Evolutionary conservation across 148 eudicot genomes (phyloP), one percentile per base, ranked within the genome.

Genomic region (Amaranthus hypochondriacus): DNA sequence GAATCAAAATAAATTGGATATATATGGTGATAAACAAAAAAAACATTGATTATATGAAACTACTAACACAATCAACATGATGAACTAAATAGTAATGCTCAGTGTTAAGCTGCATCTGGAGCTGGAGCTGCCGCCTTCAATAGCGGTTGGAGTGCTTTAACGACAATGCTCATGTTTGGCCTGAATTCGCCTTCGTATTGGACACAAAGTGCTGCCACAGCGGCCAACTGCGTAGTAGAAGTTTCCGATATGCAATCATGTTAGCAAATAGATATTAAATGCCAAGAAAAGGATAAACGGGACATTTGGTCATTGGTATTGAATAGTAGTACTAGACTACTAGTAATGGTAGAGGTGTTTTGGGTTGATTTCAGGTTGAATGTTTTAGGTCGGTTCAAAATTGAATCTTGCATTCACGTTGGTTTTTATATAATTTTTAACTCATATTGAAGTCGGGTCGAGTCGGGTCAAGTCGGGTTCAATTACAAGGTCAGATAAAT

Each of bases 101-200:
- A 9, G 5, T 52, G 5, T 47, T 62, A 50, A 48, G 58, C 49
- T 11, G 70, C 77, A 15, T 62, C 70, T 1, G 56, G 56, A 48
- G 62, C 78, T 15, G 82, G 78, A 50, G 72, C 80, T 21, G 87
- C 78, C 1, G 86, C 59, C 79, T 85, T 87, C 48, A 89, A 76
- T 28, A 89, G 78, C 6, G 92, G 92, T 70, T 89, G 92, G 14
- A 89, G 88, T 3, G 92, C 92, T 79, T 89, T 89, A 28, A 89
- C 92, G 48, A 89, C 92, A 44, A 89, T 89, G 84, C 90, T 86
- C 92, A 89, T 89, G 74, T 89, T 89, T 49, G 92, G 92, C 84
- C 92, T 80, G 48, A 89, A 89, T 74, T 89, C 93, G n/a, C 89
- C 80, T 75, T 89, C 93, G 69, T 89, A 89, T 67, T 89, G 90